Conservation (phyloP, 192 early-diverging fungal species). For the Chytriomyces hyalinus region DNA sequence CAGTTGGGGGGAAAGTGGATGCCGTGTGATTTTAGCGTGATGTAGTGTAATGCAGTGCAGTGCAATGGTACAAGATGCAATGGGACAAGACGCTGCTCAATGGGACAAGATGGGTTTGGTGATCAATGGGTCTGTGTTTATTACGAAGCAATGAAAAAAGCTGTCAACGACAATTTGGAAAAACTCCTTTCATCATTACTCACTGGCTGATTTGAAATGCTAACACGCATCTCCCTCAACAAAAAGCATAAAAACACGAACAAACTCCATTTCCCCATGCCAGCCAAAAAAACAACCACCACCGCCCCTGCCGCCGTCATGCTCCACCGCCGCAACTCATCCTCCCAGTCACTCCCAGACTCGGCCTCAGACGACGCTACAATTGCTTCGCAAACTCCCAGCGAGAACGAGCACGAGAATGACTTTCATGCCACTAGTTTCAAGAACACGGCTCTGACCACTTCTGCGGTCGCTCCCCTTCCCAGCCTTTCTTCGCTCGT, state of each 20-base stretch:
- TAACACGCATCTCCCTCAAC: too few relatives aligned
- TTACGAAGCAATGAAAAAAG: too few relatives aligned
- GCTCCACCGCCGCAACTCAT: neutral
- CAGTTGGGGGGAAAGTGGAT: neutral
- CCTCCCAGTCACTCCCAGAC: conserved; percentile 6
- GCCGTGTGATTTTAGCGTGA: too few relatives aligned
- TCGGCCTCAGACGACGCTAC: neutral
- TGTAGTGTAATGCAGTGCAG: too few relatives aligned
- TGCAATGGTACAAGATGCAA: too few relatives aligned
- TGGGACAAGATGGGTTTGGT: too few relatives aligned
- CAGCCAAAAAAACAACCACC: neutral
- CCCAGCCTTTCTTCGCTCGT: neutral
- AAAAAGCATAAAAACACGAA: neutral
- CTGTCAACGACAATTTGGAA: neutral
- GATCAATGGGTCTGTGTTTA: too few relatives aligned
- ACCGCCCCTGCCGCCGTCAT: neutral
- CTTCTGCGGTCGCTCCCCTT: neutral
- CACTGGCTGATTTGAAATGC: neutral
- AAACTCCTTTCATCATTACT: neutral
- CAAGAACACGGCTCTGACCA: neutral
- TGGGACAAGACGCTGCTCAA: too few relatives aligned
- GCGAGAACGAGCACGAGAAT: neutral
- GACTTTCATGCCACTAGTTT: neutral
- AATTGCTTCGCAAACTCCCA: neutral
- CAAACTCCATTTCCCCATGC: neutral